These are phyloP conservation scores for Ustilago nuda DNA, from an alignment of 1,284 basidiomycete genomes.

Conservation along the genomic window DNA sequence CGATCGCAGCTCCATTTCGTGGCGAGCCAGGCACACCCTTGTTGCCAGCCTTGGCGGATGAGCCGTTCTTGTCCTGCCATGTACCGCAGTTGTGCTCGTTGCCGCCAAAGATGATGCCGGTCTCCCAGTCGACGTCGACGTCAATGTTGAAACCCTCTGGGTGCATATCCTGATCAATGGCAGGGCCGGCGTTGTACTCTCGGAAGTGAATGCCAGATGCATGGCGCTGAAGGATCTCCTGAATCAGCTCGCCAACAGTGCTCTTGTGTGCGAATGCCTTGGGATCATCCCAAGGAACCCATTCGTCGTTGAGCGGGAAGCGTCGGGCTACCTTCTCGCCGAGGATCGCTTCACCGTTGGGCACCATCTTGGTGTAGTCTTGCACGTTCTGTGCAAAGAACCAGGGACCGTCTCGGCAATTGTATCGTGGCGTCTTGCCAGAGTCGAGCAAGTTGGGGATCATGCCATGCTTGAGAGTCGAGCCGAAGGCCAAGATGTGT, in stretches of 20 bases:
- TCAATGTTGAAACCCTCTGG: constrained; percentile 93
- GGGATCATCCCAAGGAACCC: constrained; percentile 90
- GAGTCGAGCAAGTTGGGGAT: constrained; percentile 66
- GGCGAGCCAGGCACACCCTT: constrained; percentile 95
- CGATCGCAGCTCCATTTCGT: constrained; percentile 92
- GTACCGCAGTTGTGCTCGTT: constrained; percentile 72
- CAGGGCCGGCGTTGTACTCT: constrained; percentile 94
- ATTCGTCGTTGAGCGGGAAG: constrained; percentile 92
- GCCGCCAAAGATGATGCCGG: constrained; percentile 89
- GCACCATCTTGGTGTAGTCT: constrained; percentile 86
- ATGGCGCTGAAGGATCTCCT: constrained; percentile 95
- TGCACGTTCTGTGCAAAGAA: constrained; percentile 99
- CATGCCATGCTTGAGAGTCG: constrained; percentile 63
- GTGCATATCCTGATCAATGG: constrained; percentile 94
- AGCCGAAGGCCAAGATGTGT: constrained; percentile 63
- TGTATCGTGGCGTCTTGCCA: constrained; percentile 73
- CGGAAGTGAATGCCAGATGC: constrained; percentile 92
- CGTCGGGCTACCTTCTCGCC: constrained; percentile 85
- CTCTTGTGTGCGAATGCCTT: constrained; percentile 72
- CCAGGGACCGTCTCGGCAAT: constrained; percentile 92
- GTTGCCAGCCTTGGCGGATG: constrained; percentile 78
- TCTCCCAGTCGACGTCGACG: constrained; percentile 92
- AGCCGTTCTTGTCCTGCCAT: constrained; percentile 67
- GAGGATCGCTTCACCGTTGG: constrained; percentile 84
- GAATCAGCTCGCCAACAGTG: constrained; percentile 90